These are phyloP conservation scores for Cyclostephanos tholiformis DNA, from an alignment of 108 stramenopile genomes.

Conservation along the genomic window DNA sequence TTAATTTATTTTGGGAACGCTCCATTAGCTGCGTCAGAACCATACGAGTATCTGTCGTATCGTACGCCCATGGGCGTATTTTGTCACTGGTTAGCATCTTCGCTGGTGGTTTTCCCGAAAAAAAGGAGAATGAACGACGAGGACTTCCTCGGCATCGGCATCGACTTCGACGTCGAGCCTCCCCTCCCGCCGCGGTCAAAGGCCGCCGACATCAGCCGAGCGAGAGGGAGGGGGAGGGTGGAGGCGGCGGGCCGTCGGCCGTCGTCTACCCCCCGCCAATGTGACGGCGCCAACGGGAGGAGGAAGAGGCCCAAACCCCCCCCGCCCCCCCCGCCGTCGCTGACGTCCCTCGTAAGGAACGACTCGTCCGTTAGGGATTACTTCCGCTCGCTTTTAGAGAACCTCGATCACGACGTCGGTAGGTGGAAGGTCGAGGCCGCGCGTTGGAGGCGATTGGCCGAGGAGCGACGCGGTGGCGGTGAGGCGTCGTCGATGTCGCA, in stretches of 20 bases:
- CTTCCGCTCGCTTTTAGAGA: conserved; percentile 67
- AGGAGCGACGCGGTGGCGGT: background rate
- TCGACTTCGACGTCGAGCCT: conserved; percentile 4
- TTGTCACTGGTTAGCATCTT: too few relatives aligned
- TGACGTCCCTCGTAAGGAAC: conserved; percentile 59
- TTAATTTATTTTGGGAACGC: too few relatives aligned
- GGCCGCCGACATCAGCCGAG: background rate
- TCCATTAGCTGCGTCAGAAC: too few relatives aligned
- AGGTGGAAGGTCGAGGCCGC: conserved; percentile 69
- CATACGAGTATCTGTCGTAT: too few relatives aligned
- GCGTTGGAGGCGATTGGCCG: conserved; percentile 29
- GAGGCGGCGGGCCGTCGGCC: too few relatives aligned
- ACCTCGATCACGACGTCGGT: conserved; percentile 70
- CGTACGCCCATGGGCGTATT: too few relatives aligned
- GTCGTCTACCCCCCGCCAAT: too few relatives aligned
- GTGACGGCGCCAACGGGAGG: background rate
- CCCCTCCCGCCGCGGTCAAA: background rate
- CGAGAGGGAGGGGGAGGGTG: background rate
- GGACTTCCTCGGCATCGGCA: conserved; percentile 36
- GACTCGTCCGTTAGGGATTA: conserved; percentile 61
- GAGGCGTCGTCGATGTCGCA: background rate
- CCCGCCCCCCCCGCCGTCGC: conserved; percentile 58
- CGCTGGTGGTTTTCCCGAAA: too few relatives aligned
- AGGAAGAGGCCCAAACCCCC: conserved; percentile 12
- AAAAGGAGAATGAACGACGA: background rate